These are phyloP conservation scores for Tetraselmis striata DNA, from an alignment of 139 green algal species.

Conservation along the genomic window DNA sequence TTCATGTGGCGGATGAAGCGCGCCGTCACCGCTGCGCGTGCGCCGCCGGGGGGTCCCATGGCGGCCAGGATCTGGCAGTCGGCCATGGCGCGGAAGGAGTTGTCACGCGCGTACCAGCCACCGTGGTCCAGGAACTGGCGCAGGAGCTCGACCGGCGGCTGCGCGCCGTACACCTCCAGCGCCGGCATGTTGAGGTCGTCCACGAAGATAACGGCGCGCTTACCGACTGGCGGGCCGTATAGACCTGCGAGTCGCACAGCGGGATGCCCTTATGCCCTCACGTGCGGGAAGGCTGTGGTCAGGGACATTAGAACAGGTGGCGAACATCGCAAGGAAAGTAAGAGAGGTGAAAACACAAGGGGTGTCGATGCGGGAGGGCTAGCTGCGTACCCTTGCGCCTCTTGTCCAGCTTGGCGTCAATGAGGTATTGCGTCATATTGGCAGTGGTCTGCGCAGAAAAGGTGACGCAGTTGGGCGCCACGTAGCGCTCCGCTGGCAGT, in stretches of 20 bases:
- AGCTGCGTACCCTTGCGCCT: constrained; percentile 22
- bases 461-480: constrained; percentile 18
- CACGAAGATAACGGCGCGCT: constrained; percentile 30
- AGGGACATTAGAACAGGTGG: too few relatives aligned
- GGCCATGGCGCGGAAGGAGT: constrained; percentile 28
- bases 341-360: too few relatives aligned
- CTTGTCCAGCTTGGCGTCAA: constrained; percentile 32
- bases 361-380: too few relatives aligned
- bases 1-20: constrained; percentile 35
- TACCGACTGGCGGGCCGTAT: constrained; percentile 28
- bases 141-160: constrained; percentile 41
- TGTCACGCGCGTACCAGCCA: constrained; percentile 31
- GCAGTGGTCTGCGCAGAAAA: constrained; percentile 36
- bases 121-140: constrained; percentile 38
- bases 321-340: too few relatives aligned
- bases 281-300: too few relatives aligned
- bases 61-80: constrained; percentile 28
- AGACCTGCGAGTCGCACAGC: constrained; percentile 13
- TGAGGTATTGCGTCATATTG: constrained; percentile 32
- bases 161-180: constrained; percentile 35
- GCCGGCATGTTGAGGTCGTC: constrained; percentile 45
- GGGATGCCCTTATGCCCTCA: too few relatives aligned
- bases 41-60: constrained; percentile 37
- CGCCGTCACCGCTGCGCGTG: constrained; percentile 22
- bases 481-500: constrained; percentile 18